phyloP scores from a whole-genome alignment of 2,329 filamentous ascomycete genomes.

The Alternaria longipes region DNA sequence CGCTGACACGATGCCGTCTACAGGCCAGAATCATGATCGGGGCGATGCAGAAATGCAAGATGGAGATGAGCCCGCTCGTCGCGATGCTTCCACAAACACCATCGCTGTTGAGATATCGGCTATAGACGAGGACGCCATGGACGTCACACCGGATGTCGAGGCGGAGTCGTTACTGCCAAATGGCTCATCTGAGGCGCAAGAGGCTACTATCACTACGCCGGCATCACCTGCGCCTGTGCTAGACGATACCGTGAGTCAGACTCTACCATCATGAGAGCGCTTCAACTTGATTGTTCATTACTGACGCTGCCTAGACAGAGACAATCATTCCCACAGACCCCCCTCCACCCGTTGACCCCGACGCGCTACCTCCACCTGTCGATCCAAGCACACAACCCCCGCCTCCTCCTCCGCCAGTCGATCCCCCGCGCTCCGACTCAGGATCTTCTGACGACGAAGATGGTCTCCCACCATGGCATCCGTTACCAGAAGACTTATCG shows the following conservation, averaged over 20 bases:
- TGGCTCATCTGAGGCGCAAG: constrained; percentile 27
- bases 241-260: constrained; percentile 26
- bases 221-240: constrained; percentile 29
- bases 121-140: constrained; percentile 52
- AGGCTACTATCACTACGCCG: constrained; percentile 22
- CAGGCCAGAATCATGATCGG: constrained; percentile 50
- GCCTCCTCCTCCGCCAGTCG: constrained; percentile 46
- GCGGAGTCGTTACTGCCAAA: constrained; percentile 36
- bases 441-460: constrained; percentile 52
- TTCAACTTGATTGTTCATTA: neutral
- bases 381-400: constrained; percentile 38
- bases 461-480: constrained; percentile 57
- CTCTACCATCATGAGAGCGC: neutral
- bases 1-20: constrained; percentile 39
- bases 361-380: constrained; percentile 18
- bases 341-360: constrained; percentile 35
- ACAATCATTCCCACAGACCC: constrained; percentile 28
- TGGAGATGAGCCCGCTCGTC: constrained; percentile 23
- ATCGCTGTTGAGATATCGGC: constrained; percentile 43
- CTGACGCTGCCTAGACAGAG: constrained; percentile 20
- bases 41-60: constrained; percentile 49
- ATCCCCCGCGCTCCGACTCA: constrained; percentile 40
- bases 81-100: constrained; percentile 21
- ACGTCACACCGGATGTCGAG: constrained; percentile 48
- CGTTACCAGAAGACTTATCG: constrained; percentile 65